phyloP scores from a whole-genome alignment of 2,329 filamentous ascomycete species.

The Blastomyces percursus region DNA sequence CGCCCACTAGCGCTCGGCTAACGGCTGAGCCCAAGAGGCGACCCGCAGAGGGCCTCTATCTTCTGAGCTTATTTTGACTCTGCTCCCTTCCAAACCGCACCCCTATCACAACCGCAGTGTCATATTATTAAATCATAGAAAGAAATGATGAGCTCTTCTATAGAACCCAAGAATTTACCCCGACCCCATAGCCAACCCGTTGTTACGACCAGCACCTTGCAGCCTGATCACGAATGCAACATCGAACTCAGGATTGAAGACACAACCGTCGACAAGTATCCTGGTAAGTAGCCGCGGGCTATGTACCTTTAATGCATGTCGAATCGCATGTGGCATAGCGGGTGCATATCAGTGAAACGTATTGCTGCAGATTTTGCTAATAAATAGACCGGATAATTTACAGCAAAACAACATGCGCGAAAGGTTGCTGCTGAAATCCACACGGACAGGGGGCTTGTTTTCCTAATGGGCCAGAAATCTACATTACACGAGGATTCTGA shows the following conservation, averaged over 20 bases:
- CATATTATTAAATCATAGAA: neutral
- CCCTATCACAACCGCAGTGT: too few relatives aligned
- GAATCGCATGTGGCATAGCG: neutral
- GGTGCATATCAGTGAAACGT: neutral
- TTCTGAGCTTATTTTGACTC: neutral
- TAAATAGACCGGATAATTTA: neutral
- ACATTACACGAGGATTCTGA: conserved; percentile 49
- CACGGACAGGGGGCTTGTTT: conserved; percentile 40
- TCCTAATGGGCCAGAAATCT: conserved; percentile 43
- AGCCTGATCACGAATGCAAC: conserved; percentile 14
- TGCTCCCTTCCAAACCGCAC: too few relatives aligned
- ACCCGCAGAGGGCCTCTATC: neutral
- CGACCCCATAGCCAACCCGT: neutral
- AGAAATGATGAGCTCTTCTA: neutral
- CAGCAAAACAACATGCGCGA: conserved; percentile 42
- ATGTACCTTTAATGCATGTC: neutral
- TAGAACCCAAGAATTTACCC: neutral
- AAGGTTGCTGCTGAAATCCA: conserved; percentile 36
- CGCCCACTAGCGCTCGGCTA: neutral
- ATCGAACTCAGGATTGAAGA: conserved; percentile 23
- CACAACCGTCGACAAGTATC: conserved; percentile 31
- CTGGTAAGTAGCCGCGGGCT: conserved; percentile 21
- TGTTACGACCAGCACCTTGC: neutral
- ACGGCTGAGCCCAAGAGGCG: too few relatives aligned
- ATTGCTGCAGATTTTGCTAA: neutral